phyloP scores from a whole-genome alignment of 2,329 filamentous ascomycete species.

The Pseudogymnoascus destructans region DNA sequence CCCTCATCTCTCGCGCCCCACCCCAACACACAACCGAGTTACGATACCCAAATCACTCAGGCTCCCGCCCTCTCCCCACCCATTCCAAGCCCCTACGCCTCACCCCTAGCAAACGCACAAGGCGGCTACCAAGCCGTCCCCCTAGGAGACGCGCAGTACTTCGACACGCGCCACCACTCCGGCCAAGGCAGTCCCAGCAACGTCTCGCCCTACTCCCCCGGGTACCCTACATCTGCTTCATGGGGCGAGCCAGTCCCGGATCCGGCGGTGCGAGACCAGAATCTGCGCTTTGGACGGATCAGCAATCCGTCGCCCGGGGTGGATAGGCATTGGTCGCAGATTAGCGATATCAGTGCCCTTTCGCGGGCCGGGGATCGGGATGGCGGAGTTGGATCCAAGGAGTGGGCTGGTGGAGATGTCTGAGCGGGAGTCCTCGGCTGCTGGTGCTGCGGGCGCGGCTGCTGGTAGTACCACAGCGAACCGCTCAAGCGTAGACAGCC shows the following conservation, averaged over 20 bases:
- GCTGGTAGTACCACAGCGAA: not conserved
- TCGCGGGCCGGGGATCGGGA: not conserved
- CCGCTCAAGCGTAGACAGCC: not conserved
- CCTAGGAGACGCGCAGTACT: conserved; percentile 15
- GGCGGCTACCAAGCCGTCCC: conserved; percentile 18
- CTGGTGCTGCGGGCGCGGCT: not conserved
- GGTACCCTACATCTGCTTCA: not conserved
- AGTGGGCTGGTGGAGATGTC: not conserved
- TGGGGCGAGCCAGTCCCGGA: conserved; percentile 8
- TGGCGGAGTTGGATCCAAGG: not conserved
- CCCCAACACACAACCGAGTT: conserved; percentile 12
- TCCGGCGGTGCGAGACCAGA: conserved; percentile 10
- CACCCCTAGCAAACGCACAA: conserved; percentile 10
- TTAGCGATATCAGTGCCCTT: not conserved
- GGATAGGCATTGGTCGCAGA: not conserved
- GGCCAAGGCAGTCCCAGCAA: conserved; percentile 11
- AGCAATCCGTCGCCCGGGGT: not conserved
- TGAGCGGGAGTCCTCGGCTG: not conserved
- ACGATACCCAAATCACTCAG: conserved; percentile 15
- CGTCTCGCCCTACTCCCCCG: not conserved
- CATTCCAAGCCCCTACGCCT: conserved; percentile 15
- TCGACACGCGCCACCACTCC: conserved; percentile 1
- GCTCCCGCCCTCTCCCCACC: conserved; percentile 16
- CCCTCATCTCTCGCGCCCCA: conserved; percentile 13
- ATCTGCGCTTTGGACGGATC: conserved; percentile 12